Evolutionary conservation across 2,329 filamentous ascomycete genomes (phyloP).

Genomic region (Aspergillus ochraceoroseus): DNA sequence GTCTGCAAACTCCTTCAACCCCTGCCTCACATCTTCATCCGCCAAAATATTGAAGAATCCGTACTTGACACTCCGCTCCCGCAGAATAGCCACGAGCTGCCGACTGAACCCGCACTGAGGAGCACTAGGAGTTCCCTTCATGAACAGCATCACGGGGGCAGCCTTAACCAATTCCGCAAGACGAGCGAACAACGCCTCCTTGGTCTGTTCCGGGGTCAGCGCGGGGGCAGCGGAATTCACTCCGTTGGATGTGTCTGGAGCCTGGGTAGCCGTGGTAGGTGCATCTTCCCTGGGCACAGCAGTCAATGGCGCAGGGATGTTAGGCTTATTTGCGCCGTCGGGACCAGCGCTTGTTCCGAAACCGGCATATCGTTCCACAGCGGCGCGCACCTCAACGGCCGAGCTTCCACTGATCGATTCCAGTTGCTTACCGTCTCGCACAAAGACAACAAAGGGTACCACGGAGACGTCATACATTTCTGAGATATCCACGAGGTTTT

Average conservation of each 20-base stretch:
- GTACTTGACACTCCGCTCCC: conserved; percentile 89
- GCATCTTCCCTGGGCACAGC: conserved; percentile 38
- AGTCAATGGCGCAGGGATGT: conserved; percentile 39
- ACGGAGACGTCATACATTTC: conserved; percentile 92
- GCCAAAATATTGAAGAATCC: conserved; percentile 99
- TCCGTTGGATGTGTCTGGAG: conserved; percentile 21
- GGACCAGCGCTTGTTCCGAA: conserved; percentile 24
- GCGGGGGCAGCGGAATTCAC: conserved; percentile 16
- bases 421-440: conserved; percentile 68
- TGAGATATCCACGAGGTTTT: conserved; percentile 86
- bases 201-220: conserved; percentile 52
- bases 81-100: conserved; percentile 77
- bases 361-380: conserved; percentile 76
- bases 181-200: conserved; percentile 79
- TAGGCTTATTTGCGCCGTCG: conserved; percentile 32
- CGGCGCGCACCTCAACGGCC: conserved; percentile 73
- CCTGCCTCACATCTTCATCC: conserved; percentile 94
- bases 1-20: conserved; percentile 93
- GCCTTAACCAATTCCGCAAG: conserved; percentile 84
- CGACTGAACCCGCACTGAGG: conserved; percentile 92
- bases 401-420: conserved; percentile 89
- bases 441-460: conserved; percentile 84
- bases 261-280: conserved; percentile 30
- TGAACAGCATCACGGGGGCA: conserved; percentile 96
- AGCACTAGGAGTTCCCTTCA: conserved; percentile 87